phyloP scores from a whole-genome alignment of 257 asterid genomes.

The Jaltomata sinuosa region DNA sequence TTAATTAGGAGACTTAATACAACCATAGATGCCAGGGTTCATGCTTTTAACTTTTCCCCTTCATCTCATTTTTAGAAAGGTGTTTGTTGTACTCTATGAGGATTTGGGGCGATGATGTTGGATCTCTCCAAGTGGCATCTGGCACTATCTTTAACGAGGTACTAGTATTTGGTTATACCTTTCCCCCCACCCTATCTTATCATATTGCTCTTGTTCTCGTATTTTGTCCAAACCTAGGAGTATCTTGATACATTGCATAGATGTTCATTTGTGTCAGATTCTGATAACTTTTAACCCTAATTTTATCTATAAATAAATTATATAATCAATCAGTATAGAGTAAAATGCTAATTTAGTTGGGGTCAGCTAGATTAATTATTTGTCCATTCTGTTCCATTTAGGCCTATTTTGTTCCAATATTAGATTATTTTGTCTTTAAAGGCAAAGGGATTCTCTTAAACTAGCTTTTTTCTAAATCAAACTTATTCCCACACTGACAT shows the following conservation, averaged over 20 bases:
- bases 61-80: conserved; percentile 35
- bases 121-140: conserved; percentile 69
- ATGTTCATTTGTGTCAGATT: background rate
- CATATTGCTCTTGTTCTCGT: background rate
- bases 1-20: background rate
- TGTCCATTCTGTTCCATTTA: background rate
- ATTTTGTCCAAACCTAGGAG: background rate
- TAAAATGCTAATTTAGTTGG: background rate
- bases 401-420: background rate
- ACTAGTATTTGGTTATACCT: background rate
- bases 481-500: background rate
- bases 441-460: background rate
- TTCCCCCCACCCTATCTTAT: background rate
- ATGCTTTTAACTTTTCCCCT: background rate
- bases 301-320: background rate
- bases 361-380: background rate
- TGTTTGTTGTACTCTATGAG: conserved; percentile 88
- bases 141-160: conserved; percentile 97
- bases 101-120: conserved; percentile 62
- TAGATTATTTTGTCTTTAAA: background rate
- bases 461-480: background rate
- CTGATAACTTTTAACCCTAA: background rate
- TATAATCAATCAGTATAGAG: background rate
- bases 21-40: background rate
- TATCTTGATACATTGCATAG: background rate